Evolutionary conservation across 495 filamentous ascomycete genomes (phyloP).

Genomic region (Aspergillus conjunctus): DNA sequence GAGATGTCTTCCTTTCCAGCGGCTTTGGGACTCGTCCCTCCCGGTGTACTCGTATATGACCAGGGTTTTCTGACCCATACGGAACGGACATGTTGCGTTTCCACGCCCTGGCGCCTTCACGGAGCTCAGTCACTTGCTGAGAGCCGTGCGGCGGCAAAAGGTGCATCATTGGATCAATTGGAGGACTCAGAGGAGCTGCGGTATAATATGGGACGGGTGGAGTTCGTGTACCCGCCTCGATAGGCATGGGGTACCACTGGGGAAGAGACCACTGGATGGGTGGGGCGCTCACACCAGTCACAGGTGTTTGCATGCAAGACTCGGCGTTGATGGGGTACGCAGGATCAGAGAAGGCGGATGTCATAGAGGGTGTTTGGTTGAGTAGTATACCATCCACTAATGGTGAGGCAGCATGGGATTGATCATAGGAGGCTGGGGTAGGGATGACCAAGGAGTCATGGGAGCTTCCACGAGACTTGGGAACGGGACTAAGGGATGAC

Average conservation of each 20-base stretch:
- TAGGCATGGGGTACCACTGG: slow-evolving; percentile 41
- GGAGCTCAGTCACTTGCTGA: slow-evolving; percentile 26
- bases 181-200: slow-evolving; percentile 31
- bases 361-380: slow-evolving; percentile 21
- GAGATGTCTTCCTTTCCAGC: slow-evolving; percentile 24
- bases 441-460: slow-evolving; percentile 27
- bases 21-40: slow-evolving; percentile 29
- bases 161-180: slow-evolving; percentile 31
- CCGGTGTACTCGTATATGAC: slow-evolving; percentile 28
- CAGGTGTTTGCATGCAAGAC: slow-evolving; percentile 22
- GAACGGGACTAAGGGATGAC: slow-evolving; percentile 32
- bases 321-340: slow-evolving; percentile 22
- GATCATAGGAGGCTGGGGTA: slow-evolving; percentile 35
- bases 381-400: slow-evolving; percentile 26
- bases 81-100: slow-evolving; percentile 37
- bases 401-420: slow-evolving; percentile 35
- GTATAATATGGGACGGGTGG: slow-evolving; percentile 31
- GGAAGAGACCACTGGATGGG: slow-evolving; percentile 32
- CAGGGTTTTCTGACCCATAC: slow-evolving; percentile 31
- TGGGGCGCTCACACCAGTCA: slow-evolving; percentile 24
- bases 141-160: slow-evolving; percentile 26
- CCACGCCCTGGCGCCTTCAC: slow-evolving; percentile 36
- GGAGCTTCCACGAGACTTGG: slow-evolving; percentile 28
- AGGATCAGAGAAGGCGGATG: slow-evolving; percentile 21
- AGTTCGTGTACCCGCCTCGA: slow-evolving; percentile 35